A percentile compares a stretch with the other conserved stretches of the same genome.
Conservation (phyloP, 106 monocot species). For the Narthecium ossifragum region DNA sequence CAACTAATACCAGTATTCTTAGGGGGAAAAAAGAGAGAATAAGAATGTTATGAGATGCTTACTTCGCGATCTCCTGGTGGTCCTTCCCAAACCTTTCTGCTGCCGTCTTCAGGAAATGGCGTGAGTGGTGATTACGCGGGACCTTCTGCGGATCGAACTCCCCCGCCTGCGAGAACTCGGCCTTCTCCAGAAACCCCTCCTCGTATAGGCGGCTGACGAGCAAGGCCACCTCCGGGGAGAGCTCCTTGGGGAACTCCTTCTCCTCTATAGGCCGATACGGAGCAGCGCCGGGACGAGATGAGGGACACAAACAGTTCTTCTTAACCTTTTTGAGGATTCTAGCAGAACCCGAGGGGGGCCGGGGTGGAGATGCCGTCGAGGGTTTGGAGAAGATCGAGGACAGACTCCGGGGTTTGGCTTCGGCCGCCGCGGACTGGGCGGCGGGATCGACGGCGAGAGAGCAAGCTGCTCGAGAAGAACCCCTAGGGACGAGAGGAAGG, state of each 20-base stretch:
- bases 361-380: neutral
- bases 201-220: slow-evolving; percentile 37
- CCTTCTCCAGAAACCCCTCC: slow-evolving; percentile 38
- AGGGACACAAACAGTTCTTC: neutral
- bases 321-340: neutral
- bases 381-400: slow-evolving; percentile 7
- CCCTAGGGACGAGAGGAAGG: no score
- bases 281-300: neutral
- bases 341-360: neutral
- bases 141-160: slow-evolving; percentile 14
- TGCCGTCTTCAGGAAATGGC: slow-evolving; percentile 29
- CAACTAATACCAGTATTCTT: neutral
- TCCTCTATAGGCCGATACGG: slow-evolving; percentile 21
- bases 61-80: slow-evolving; percentile 75
- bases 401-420: slow-evolving; percentile 3
- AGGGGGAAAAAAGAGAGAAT: neutral
- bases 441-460: no score
- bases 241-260: slow-evolving; percentile 23
- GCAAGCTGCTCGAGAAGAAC: no score
- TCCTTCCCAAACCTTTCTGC: slow-evolving; percentile 49
- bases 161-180: slow-evolving; percentile 15
- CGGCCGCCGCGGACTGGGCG: no score
- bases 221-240: slow-evolving; percentile 27
- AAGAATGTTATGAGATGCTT: neutral
- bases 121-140: slow-evolving; percentile 20